Conservation (phyloP, 257 asterid genomes). For the Solanum paucissectum region DNA sequence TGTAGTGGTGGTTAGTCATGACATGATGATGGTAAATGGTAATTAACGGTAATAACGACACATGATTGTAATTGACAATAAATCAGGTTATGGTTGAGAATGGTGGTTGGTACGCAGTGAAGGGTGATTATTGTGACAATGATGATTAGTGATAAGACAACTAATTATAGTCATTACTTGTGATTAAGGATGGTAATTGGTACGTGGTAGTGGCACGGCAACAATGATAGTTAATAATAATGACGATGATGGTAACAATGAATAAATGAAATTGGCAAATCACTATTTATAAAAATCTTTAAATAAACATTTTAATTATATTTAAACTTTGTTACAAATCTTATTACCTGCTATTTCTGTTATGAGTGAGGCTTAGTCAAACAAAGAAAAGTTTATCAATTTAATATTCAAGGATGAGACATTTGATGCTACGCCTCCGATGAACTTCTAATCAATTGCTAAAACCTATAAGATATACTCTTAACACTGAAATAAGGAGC, state of each 20-base stretch:
- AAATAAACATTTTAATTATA: too few species aligned
- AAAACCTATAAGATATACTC: neutral
- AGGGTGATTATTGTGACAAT: neutral
- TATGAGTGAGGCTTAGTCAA: neutral
- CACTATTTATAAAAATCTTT: too few species aligned
- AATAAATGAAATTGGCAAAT: neutral
- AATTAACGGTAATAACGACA: neutral
- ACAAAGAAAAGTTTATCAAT: neutral
- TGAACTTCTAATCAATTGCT: neutral
- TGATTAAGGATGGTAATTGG: neutral
- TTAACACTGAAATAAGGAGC: neutral
- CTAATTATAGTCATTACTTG: neutral
- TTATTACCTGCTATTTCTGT: neutral
- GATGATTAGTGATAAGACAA: neutral
- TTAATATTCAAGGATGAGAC: neutral
- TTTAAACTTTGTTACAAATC: neutral
- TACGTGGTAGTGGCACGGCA: neutral
- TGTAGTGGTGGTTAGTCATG: neutral
- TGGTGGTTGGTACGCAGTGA: neutral
- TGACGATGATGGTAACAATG: neutral
- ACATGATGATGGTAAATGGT: neutral
- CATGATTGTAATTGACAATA: neutral
- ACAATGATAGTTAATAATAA: too few species aligned
- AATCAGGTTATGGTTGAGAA: neutral
- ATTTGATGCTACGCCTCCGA: neutral